phyloP scores from a whole-genome alignment of 805 yeast genomes.

The Kodamaea fukazawae region DNA sequence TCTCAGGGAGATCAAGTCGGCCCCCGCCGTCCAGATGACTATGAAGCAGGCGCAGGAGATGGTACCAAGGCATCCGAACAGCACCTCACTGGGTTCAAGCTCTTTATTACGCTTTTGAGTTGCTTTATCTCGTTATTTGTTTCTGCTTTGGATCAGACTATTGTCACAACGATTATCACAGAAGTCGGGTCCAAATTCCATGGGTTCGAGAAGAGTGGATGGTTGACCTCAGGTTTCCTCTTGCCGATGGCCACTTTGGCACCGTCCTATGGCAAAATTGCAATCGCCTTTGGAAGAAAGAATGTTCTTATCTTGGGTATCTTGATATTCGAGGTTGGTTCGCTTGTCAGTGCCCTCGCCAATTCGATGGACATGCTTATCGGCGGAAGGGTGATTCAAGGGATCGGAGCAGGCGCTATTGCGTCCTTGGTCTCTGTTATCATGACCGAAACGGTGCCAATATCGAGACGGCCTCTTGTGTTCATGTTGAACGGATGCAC shows the following conservation, averaged over 20 bases:
- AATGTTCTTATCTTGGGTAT: constrained; percentile 23
- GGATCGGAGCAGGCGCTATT: constrained; percentile 38
- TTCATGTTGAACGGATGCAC: constrained; percentile 19
- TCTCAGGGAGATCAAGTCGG: no score
- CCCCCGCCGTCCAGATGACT: no score
- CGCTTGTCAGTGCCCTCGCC: constrained; percentile 39
- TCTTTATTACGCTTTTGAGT: constrained; percentile 26
- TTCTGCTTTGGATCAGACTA: constrained; percentile 40
- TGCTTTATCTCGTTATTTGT: constrained; percentile 31
- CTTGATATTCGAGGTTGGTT: constrained; percentile 32
- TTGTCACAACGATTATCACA: constrained; percentile 33
- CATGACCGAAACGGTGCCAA: constrained; percentile 30
- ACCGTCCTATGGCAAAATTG: constrained; percentile 37
- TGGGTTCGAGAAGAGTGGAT: constrained; percentile 32
- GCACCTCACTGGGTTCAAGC: constrained; percentile 28
- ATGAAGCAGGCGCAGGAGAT: constrained; percentile 43
- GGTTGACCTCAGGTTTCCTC: constrained; percentile 39
- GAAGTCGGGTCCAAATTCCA: constrained; percentile 36
- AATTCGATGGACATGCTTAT: constrained; percentile 36
- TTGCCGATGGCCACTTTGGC: constrained; percentile 33
- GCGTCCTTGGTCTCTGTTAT: constrained; percentile 28
- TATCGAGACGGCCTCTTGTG: constrained; percentile 23
- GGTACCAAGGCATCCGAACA: constrained; percentile 40
- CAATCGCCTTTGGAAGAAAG: constrained; percentile 38
- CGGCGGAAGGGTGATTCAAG: constrained; percentile 40